These are phyloP conservation scores for Selenicereus undatus DNA, from an alignment of 148 eudicot genomes.

Conservation along the genomic window DNA sequence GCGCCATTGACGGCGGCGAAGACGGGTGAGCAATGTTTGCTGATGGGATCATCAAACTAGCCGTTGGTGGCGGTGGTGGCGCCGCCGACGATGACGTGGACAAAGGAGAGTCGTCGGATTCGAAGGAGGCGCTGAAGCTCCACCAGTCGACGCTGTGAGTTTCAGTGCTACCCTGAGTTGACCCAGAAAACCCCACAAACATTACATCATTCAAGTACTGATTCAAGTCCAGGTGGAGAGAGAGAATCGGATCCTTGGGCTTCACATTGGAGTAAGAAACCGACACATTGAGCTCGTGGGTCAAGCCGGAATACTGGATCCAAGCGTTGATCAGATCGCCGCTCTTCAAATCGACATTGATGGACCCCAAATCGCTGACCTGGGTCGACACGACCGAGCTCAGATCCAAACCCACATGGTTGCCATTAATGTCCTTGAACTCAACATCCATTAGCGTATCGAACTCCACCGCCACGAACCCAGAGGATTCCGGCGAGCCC, in stretches of 20 bases:
- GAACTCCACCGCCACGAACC: slow-evolving; percentile 73
- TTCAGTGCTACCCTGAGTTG: slow-evolving; percentile 94
- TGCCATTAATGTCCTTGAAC: slow-evolving; percentile 67
- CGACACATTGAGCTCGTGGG: slow-evolving; percentile 32
- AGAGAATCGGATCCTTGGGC: slow-evolving; percentile 53
- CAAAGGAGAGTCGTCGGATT: slow-evolving; percentile 7
- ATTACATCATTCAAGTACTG: slow-evolving; percentile 46
- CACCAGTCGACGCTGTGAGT: slow-evolving; percentile 76
- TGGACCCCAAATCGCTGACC: slow-evolving; percentile 46
- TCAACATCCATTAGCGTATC: slow-evolving; percentile 82
- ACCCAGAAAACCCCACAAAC: slow-evolving; percentile 81
- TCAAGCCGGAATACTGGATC: slow-evolving; percentile 68
- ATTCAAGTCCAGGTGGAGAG: slow-evolving; percentile 39
- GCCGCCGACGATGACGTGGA: slow-evolving; percentile 33
- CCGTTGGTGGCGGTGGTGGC: slow-evolving; percentile 34
- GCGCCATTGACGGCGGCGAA: slow-evolving; percentile 35
- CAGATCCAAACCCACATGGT: slow-evolving; percentile 83
- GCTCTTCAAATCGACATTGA: slow-evolving; percentile 65
- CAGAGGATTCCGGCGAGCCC: slow-evolving; percentile 11
- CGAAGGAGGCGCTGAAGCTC: slow-evolving; percentile 72
- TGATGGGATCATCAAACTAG: slow-evolving; percentile 30
- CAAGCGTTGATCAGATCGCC: slow-evolving; percentile 72
- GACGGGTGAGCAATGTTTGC: slow-evolving; percentile 13
- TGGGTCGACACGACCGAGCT: slow-evolving; percentile 49
- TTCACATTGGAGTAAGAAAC: slow-evolving; percentile 74